Conservation (phyloP, 352 stramenopile species). For the Aphanomyces astaci region DNA sequence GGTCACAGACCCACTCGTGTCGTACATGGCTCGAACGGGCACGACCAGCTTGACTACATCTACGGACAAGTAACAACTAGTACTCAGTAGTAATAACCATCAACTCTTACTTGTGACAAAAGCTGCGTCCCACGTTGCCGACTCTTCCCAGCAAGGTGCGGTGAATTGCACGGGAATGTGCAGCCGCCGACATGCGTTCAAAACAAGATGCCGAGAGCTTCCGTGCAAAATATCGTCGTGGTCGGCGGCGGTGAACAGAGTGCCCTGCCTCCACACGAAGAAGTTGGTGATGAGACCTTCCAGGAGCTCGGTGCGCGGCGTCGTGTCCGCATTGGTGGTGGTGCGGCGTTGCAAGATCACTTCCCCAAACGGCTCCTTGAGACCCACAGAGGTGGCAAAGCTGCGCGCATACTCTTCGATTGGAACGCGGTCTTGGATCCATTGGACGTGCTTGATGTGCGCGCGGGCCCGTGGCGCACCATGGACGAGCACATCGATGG, state of each 20-base stretch:
- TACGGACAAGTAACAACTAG: neutral
- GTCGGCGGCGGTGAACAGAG: conserved; percentile 41
- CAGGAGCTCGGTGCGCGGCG: conserved; percentile 30
- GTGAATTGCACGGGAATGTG: conserved; percentile 48
- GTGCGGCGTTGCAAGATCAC: conserved; percentile 38
- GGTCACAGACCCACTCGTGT: neutral
- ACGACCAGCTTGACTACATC: conserved; percentile 18
- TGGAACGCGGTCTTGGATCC: conserved; percentile 46
- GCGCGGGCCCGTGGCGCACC: conserved; percentile 39
- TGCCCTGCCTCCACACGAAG: conserved; percentile 48
- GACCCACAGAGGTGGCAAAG: conserved; percentile 24
- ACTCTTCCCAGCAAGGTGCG: conserved; percentile 44
- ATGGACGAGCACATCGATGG: conserved; percentile 44
- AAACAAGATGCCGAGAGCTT: conserved; percentile 53
- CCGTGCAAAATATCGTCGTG: conserved; percentile 39
- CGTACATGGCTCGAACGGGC: neutral
- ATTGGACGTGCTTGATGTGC: conserved; percentile 59
- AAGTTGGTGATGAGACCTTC: conserved; percentile 78
- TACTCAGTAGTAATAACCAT: neutral
- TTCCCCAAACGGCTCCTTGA: conserved; percentile 38
- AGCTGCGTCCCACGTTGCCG: conserved; percentile 44
- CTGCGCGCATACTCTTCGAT: conserved; percentile 36
- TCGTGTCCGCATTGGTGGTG: neutral
- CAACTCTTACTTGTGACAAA: conserved; percentile 63
- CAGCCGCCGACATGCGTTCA: conserved; percentile 48